Conservation (phyloP, 176 grass and related monocot species). For the Lolium perenne region DNA sequence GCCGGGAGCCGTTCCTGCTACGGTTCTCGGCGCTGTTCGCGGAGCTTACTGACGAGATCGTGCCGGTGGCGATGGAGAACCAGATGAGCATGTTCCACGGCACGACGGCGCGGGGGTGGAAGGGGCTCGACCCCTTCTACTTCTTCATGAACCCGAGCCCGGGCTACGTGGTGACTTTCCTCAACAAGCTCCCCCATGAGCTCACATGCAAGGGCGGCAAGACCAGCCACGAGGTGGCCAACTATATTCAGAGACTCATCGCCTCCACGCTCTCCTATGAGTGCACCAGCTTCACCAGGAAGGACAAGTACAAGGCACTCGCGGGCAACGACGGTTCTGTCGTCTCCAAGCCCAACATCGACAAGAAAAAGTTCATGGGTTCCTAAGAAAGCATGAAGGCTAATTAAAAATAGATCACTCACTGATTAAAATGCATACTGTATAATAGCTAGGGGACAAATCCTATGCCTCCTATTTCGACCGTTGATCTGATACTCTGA, state of each 20-base stretch:
- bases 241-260: slow-evolving; percentile 77
- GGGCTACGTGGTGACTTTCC: slow-evolving; percentile 72
- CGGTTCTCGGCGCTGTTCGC: slow-evolving; percentile 79
- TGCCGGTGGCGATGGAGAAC: slow-evolving; percentile 84
- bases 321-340: slow-evolving; percentile 33
- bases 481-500: neutral
- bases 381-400: slow-evolving; percentile 20
- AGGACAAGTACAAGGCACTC: slow-evolving; percentile 81
- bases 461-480: neutral
- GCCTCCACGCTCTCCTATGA: slow-evolving; percentile 73
- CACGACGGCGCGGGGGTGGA: slow-evolving; percentile 75
- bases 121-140: slow-evolving; percentile 75
- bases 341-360: slow-evolving; percentile 51
- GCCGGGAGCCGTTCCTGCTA: slow-evolving; percentile 75
- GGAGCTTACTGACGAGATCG: slow-evolving; percentile 78
- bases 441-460: neutral
- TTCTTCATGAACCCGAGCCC: slow-evolving; percentile 93
- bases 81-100: slow-evolving; percentile 80
- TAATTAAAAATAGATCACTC: neutral
- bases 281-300: slow-evolving; percentile 78
- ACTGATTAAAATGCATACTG: neutral
- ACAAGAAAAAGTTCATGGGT: slow-evolving; percentile 50
- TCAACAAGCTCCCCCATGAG: slow-evolving; percentile 65
- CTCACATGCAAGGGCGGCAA: slow-evolving; percentile 68
- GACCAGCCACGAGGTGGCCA: slow-evolving; percentile 80